A percentile compares a stretch with the other conserved stretches of the same genome.
Conservation (phyloP, 768 basidiomycete species). For the Pleurotus pulmonarius region DNA sequence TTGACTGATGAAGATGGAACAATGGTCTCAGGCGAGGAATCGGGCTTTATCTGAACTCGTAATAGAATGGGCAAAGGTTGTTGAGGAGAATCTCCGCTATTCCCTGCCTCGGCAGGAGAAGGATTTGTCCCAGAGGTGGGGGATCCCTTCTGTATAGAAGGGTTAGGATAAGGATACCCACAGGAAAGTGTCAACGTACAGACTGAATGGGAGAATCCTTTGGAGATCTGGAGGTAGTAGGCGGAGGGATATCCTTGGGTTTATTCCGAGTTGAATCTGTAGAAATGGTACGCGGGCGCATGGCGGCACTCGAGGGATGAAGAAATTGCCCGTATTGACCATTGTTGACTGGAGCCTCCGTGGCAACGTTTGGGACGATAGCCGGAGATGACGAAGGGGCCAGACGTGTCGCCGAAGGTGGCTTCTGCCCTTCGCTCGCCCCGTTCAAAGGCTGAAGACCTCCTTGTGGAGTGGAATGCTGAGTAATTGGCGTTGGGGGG, state of each 20-base stretch:
- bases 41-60: not conserved
- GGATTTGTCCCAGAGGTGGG: not conserved
- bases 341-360: not conserved
- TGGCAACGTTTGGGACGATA: not conserved
- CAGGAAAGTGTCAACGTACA: not conserved
- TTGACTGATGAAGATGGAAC: not conserved
- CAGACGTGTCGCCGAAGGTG: not conserved
- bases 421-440: not conserved
- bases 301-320: conserved; percentile 1
- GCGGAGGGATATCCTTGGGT: not conserved
- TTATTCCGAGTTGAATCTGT: not conserved
- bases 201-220: not conserved
- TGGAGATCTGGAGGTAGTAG: not conserved
- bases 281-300: not conserved
- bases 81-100: not conserved
- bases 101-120: not conserved
- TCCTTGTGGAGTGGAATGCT: conserved; percentile 2
- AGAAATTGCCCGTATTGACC: not conserved
- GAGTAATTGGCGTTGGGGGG: conserved; percentile 4
- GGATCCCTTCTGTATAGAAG: not conserved
- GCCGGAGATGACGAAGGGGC: not conserved
- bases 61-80: not conserved
- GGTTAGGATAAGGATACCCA: not conserved
- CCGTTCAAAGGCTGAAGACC: not conserved
- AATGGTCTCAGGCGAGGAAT: not conserved